Evolutionary conservation across 2,329 filamentous ascomycete species (phyloP).

Genomic region (Pleomassaria siparia): DNA sequence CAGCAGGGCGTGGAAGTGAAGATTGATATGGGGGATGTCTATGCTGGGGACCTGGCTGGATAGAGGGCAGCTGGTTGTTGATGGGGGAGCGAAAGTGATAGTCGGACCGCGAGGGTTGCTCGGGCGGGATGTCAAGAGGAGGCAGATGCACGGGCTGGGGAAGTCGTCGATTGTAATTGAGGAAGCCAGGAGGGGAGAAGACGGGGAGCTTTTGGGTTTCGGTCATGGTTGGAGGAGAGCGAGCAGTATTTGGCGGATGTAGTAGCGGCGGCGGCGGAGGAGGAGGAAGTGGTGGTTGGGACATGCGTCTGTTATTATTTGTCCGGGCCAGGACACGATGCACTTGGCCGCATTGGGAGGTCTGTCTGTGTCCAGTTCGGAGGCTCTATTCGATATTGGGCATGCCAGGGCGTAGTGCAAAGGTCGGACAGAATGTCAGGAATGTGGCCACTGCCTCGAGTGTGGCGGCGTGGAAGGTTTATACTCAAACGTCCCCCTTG

Average conservation of each 20-base stretch:
- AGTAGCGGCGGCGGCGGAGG: conserved; percentile 47
- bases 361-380: conserved; percentile 38
- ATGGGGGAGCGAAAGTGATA: conserved; percentile 44
- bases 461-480: conserved; percentile 44
- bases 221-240: conserved; percentile 45
- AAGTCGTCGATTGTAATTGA: conserved; percentile 42
- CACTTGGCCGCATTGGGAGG: conserved; percentile 45
- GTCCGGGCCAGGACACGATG: conserved; percentile 43
- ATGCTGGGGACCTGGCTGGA: conserved; percentile 35
- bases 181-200: conserved; percentile 45
- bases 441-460: conserved; percentile 41
- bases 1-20: conserved; percentile 29
- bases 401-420: conserved; percentile 41
- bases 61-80: conserved; percentile 40
- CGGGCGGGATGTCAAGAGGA: conserved; percentile 42
- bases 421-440: conserved; percentile 43
- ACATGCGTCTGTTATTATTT: conserved; percentile 49
- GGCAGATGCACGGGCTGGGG: conserved; percentile 45
- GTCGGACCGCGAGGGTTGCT: conserved; percentile 40
- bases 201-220: conserved; percentile 48
- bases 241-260: conserved; percentile 42
- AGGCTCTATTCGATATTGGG: conserved; percentile 37
- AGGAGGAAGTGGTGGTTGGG: conserved; percentile 44
- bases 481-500: conserved; percentile 34
- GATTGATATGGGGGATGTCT: conserved; percentile 25